phyloP scores from a whole-genome alignment of 257 asterid species.

The Plantago major region DNA sequence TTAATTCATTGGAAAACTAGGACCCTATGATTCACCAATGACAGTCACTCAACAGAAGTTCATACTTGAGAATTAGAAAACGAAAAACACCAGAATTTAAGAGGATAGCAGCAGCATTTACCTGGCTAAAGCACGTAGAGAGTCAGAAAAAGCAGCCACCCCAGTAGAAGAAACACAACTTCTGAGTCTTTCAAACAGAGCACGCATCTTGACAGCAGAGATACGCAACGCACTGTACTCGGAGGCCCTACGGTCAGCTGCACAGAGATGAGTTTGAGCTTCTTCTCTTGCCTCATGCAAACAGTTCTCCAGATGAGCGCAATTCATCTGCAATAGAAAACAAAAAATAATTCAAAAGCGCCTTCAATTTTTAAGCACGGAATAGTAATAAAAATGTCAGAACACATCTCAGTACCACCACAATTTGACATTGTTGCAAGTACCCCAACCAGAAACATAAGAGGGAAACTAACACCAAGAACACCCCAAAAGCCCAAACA shows the following conservation, averaged over 20 bases:
- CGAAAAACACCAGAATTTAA: background rate
- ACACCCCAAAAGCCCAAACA: no score
- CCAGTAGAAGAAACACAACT: constrained; percentile 63
- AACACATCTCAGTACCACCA: no score
- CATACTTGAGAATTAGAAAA: background rate
- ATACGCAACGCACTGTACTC: constrained; percentile 79
- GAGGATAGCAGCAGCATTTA: constrained; percentile 21
- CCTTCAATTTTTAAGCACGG: no score
- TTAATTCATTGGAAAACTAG: no score
- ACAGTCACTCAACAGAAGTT: no score
- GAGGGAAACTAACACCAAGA: no score
- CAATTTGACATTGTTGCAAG: no score
- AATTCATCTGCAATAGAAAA: constrained; percentile 67
- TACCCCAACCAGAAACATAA: no score
- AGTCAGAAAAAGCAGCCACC: constrained; percentile 51
- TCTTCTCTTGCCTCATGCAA: constrained; percentile 95
- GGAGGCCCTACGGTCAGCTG: constrained; percentile 89
- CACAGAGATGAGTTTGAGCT: constrained; percentile 93
- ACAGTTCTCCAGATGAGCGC: constrained; percentile 92
- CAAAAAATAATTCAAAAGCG: constrained; percentile 7
- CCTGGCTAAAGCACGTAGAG: constrained; percentile 67
- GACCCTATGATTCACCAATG: no score
- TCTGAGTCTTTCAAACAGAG: constrained; percentile 83
- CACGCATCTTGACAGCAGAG: constrained; percentile 82
- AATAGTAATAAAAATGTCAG: no score